A percentile compares a stretch with the other conserved stretches of the same genome.
These are phyloP conservation scores for Amaranthus hypochondriacus DNA, from an alignment of 148 eudicot genomes.

Conservation along the genomic window DNA sequence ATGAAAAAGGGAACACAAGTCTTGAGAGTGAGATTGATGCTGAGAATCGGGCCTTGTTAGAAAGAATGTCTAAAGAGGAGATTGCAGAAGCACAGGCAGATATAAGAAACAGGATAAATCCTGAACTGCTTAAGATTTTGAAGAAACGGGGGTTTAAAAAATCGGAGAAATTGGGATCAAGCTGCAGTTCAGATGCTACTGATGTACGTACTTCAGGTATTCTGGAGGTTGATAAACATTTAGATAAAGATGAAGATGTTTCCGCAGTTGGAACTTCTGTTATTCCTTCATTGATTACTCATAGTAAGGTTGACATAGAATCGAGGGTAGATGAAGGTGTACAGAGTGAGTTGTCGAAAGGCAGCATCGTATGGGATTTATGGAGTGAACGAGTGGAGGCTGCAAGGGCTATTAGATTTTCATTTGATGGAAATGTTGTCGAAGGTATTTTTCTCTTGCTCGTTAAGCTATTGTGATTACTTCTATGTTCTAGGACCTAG, in stretches of 20 bases:
- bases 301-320: constrained; percentile 20
- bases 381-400: constrained; percentile 90
- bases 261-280: constrained; percentile 23
- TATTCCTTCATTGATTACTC: constrained; percentile 17
- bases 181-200: constrained; percentile 26
- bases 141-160: constrained; percentile 55
- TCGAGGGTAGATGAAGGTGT: constrained; percentile 22
- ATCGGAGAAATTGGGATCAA: constrained; percentile 30
- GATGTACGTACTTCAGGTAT: constrained; percentile 21
- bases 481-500: not conserved
- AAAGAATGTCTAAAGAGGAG: constrained; percentile 74
- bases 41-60: constrained; percentile 67
- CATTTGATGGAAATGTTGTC: constrained; percentile 65
- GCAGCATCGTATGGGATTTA: constrained; percentile 54
- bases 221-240: constrained; percentile 16
- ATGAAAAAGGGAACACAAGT: constrained; percentile 31
- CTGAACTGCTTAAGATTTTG: constrained; percentile 48
- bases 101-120: constrained; percentile 56
- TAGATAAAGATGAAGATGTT: constrained; percentile 25
- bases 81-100: constrained; percentile 87
- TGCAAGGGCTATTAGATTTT: constrained; percentile 67
- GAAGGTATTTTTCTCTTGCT: constrained; percentile 26
- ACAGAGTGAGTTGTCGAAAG: constrained; percentile 22
- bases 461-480: constrained; percentile 6
- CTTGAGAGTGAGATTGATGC: constrained; percentile 76